Percentiles rank a stretch among this genome's conserved stretches.
Evolutionary conservation across 108 stramenopile genomes (phyloP).

Genomic region (Skeletonema menzelii): DNA sequence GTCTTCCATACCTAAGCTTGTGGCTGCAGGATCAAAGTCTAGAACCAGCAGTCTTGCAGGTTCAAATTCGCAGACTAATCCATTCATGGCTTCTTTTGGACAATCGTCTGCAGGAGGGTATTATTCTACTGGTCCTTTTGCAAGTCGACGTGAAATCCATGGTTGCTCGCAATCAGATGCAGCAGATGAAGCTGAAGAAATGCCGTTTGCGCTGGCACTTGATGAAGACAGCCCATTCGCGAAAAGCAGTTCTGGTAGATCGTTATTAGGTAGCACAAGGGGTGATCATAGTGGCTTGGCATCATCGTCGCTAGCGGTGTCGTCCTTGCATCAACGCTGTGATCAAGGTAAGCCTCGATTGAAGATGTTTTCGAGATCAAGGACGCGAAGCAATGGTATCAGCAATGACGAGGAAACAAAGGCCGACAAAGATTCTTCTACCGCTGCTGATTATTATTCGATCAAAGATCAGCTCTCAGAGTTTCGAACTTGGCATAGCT

Average conservation of each 20-base stretch:
- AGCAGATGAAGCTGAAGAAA: slow-evolving; percentile 28
- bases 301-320: slow-evolving; percentile 36
- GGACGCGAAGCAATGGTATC: neutral
- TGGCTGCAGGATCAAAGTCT: slow-evolving; percentile 23
- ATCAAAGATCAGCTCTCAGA: slow-evolving; percentile 42
- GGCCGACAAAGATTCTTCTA: neutral
- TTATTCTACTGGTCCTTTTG: slow-evolving; percentile 10
- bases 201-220: slow-evolving; percentile 41
- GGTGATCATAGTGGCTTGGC: slow-evolving; percentile 12
- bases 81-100: slow-evolving; percentile 10
- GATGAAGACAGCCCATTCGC: slow-evolving; percentile 31
- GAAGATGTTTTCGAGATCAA: slow-evolving; percentile 38
- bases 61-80: slow-evolving; percentile 8
- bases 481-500: slow-evolving; percentile 26
- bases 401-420: neutral
- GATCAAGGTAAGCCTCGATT: slow-evolving; percentile 38
- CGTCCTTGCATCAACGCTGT: slow-evolving; percentile 43
- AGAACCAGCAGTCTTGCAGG: slow-evolving; percentile 21
- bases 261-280: slow-evolving; percentile 29
- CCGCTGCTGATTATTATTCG: slow-evolving; percentile 16
- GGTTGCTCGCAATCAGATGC: neutral
- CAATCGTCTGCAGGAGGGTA: slow-evolving; percentile 16
- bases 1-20: slow-evolving; percentile 40
- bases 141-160: slow-evolving; percentile 8
- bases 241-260: slow-evolving; percentile 24